phyloP scores from a whole-genome alignment of 2,329 filamentous ascomycete species.

The Ceratocystis ficicola region DNA sequence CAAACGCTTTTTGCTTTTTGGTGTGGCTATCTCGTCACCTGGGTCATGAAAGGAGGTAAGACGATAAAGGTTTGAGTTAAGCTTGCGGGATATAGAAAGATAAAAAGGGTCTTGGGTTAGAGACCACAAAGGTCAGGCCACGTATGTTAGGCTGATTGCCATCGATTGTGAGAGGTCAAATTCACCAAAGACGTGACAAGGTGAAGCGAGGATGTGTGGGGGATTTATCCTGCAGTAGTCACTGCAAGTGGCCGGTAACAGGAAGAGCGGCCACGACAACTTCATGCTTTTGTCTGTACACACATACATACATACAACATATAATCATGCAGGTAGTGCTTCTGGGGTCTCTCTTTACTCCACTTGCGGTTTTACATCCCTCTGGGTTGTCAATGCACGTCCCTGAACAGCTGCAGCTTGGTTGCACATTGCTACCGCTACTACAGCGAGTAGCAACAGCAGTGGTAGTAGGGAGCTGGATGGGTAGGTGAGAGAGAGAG shows the following conservation, averaged over 20 bases:
- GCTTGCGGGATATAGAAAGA: too few species aligned
- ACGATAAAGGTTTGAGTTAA: too few species aligned
- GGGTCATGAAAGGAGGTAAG: too few species aligned
- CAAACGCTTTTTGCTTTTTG: too few species aligned
- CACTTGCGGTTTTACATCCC: not conserved
- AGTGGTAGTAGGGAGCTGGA: not conserved
- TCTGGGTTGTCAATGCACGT: constrained; percentile 2
- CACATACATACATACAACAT: not conserved
- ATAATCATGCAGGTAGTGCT: not conserved
- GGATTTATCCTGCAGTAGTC: not conserved
- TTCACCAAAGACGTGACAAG: not conserved
- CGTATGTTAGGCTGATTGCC: not conserved
- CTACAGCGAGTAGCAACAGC: not conserved
- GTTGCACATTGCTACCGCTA: not conserved
- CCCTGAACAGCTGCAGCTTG: not conserved
- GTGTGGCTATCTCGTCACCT: too few species aligned
- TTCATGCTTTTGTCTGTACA: not conserved
- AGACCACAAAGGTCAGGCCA: not conserved
- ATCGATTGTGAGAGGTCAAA: not conserved
- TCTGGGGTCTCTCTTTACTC: not conserved
- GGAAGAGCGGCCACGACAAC: too few species aligned
- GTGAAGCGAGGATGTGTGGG: not conserved
- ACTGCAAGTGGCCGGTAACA: too few species aligned
- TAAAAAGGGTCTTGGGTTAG: too few species aligned
- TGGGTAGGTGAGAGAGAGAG: too few species aligned